A percentile compares a stretch with the other conserved stretches of the same genome.
Conservation (phyloP, 805 yeast genomes). For the Scheffersomyces stipitis region DNA sequence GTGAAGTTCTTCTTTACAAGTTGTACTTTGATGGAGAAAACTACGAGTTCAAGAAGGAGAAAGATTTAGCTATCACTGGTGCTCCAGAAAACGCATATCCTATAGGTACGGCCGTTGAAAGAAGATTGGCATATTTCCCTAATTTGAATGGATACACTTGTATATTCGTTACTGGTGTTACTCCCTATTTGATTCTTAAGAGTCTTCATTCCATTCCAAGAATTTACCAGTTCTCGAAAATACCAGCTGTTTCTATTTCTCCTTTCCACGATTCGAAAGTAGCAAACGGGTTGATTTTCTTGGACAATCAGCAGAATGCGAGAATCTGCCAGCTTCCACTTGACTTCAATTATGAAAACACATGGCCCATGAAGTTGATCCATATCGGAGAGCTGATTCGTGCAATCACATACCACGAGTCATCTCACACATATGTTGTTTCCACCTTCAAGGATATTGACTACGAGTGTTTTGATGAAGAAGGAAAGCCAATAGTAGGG, state of each 20-base stretch:
- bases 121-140: slow-evolving; percentile 60
- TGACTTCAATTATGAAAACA: slow-evolving; percentile 55
- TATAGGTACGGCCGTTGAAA: slow-evolving; percentile 65
- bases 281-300: slow-evolving; percentile 60
- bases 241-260: slow-evolving; percentile 67
- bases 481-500: slow-evolving; percentile 64
- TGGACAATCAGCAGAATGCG: slow-evolving; percentile 69
- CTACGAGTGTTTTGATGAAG: slow-evolving; percentile 72
- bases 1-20: slow-evolving; percentile 71
- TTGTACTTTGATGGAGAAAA: slow-evolving; percentile 49
- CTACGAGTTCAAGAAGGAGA: slow-evolving; percentile 42
- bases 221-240: slow-evolving; percentile 63
- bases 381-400: slow-evolving; percentile 61
- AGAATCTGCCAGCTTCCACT: slow-evolving; percentile 53
- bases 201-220: slow-evolving; percentile 63
- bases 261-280: slow-evolving; percentile 43
- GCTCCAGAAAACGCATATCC: slow-evolving; percentile 80
- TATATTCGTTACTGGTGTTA: slow-evolving; percentile 71
- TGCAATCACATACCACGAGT: slow-evolving; percentile 67
- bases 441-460: slow-evolving; percentile 60
- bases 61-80: slow-evolving; percentile 57
- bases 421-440: slow-evolving; percentile 59
- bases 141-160: slow-evolving; percentile 58
- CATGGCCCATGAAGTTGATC: slow-evolving; percentile 56
- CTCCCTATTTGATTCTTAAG: slow-evolving; percentile 68